These are phyloP conservation scores for Tricholoma furcatifolium DNA, from an alignment of 768 basidiomycete genomes.

Conservation along the genomic window DNA sequence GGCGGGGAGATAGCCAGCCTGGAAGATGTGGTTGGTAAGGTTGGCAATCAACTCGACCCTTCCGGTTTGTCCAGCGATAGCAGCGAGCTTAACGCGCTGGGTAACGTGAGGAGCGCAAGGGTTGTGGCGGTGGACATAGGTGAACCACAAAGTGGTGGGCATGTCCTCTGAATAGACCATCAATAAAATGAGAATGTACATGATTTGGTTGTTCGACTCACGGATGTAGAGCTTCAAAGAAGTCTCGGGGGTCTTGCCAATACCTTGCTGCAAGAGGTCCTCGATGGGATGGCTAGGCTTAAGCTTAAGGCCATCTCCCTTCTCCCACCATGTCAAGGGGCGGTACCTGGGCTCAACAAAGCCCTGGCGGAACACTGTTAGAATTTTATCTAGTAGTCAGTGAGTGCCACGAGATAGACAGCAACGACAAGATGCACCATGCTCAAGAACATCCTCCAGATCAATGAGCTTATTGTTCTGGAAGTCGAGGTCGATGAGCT, in stretches of 20 bases:
- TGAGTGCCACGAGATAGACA: slow-evolving; percentile 10
- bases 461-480: slow-evolving; percentile 38
- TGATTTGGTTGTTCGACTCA: slow-evolving; percentile 19
- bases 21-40: slow-evolving; percentile 47
- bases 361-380: slow-evolving; percentile 39
- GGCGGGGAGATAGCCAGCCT: slow-evolving; percentile 34
- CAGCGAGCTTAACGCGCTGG: slow-evolving; percentile 43
- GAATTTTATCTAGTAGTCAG: slow-evolving; percentile 15
- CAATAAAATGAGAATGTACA: neutral
- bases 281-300: slow-evolving; percentile 34
- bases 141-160: slow-evolving; percentile 42
- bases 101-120: slow-evolving; percentile 28
- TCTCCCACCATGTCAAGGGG: slow-evolving; percentile 45
- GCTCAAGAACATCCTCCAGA: slow-evolving; percentile 49
- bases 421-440: slow-evolving; percentile 25
- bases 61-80: slow-evolving; percentile 12
- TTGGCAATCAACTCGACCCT: slow-evolving; percentile 42
- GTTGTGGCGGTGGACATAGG: slow-evolving; percentile 38
- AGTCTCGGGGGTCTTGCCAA: slow-evolving; percentile 40
- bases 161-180: slow-evolving; percentile 34
- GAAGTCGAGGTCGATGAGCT: slow-evolving; percentile 47
- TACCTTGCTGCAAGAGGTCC: slow-evolving; percentile 33
- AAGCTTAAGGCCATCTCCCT: slow-evolving; percentile 34
- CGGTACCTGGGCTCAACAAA: slow-evolving; percentile 44
- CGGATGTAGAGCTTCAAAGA: slow-evolving; percentile 48